Base-by-base conservation (phyloP, 192 early-diverging fungal genomes). In the Fimicolochytrium jonesii region DNA sequence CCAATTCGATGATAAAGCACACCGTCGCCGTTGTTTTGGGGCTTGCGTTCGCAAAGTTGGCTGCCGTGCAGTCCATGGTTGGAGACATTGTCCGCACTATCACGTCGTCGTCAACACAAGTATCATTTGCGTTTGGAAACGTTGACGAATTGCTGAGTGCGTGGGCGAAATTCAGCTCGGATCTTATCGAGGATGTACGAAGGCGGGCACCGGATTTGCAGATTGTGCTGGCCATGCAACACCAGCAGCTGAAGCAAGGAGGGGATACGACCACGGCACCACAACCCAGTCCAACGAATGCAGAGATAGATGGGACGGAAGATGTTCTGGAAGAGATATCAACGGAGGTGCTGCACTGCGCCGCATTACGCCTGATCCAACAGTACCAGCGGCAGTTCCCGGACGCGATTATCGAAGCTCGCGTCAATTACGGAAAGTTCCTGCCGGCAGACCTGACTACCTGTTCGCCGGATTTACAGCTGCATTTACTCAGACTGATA, bases 361-460 rank as follows among this genome's bases (percentile, higher is more conserved):
- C 75, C 6, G 63, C 79, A 1, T 59, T 91, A 3, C 69, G 76
- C 34, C 64, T 92, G 11, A 74, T 92, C 31, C 69, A 77, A 33
- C 79, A 81, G 31, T 92, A 90, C 59, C 84, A 90, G 52, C 76
- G 73, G 25, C 77, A 78, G 45, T 71, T 88, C 11, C 86, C 89
- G 0, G 78, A 84, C 20, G 57, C 78, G 4, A 65, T 90, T n/a
- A 70, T 76, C 31, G 87, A 92, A 53, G 74, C 83, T 23, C 78
- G 85, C 33, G 87, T 92, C 48, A 87, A 92, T 65, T 70, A 83
- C 36, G 84, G 83, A 35, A 89, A 88, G 53, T 70, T 92, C 26
- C 77, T 92, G 31, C 87, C 88, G 6, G 64, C 70, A 1, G 79
- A 91, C 61, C 67, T 89, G 32, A 47, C 52, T n/a, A 67, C 66